Percentiles rank a stretch among this genome's conserved stretches.
phyloP scores from a whole-genome alignment of 106 monocot species.

The Allium cepa region DNA sequence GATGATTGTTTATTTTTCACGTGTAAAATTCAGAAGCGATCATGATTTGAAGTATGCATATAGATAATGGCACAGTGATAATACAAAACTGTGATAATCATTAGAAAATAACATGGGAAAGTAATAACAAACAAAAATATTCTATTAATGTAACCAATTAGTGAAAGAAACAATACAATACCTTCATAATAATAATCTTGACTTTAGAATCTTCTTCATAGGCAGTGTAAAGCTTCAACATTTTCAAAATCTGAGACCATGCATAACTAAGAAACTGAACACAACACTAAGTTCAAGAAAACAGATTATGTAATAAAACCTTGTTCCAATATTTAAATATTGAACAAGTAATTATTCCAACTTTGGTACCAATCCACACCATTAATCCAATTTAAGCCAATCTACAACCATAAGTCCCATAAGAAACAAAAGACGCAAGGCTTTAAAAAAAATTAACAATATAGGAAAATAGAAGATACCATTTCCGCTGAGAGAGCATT shows the following conservation, averaged over 20 bases:
- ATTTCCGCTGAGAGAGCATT: neutral
- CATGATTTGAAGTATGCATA: too few relatives aligned
- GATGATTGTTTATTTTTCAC: too few relatives aligned
- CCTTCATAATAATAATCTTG: slow-evolving; percentile 86
- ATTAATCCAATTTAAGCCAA: too few relatives aligned
- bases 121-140: neutral
- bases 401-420: neutral
- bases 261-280: neutral
- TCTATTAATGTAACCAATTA: too few relatives aligned
- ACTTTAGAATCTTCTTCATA: slow-evolving; percentile 56
- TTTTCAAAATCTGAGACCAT: slow-evolving; percentile 42
- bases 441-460: neutral
- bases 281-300: too few relatives aligned
- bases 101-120: neutral
- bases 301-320: too few relatives aligned
- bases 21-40: too few relatives aligned
- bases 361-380: too few relatives aligned
- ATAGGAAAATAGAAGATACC: neutral
- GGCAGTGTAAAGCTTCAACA: slow-evolving; percentile 42
- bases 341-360: too few relatives aligned
- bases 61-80: too few relatives aligned
- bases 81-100: too few relatives aligned
- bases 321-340: too few relatives aligned
- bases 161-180: neutral
- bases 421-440: neutral